Percentiles rank a stretch among this genome's conserved stretches.
phyloP scores from a whole-genome alignment of 768 basidiomycete species.

The Tricholoma hemisulphureum region DNA sequence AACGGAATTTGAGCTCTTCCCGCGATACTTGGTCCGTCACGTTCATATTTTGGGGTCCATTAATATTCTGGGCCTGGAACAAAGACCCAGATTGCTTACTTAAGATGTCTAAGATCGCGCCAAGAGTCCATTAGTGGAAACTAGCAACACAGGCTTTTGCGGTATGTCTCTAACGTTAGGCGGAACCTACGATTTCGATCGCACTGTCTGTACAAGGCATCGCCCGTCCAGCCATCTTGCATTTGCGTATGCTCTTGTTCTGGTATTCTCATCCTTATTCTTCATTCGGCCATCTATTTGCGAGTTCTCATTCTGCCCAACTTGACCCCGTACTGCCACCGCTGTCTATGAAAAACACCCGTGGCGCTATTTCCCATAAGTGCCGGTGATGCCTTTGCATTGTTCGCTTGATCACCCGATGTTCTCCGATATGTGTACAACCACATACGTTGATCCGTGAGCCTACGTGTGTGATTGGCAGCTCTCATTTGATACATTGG shows the following conservation, averaged over 20 bases:
- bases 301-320: neutral
- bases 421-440: no score
- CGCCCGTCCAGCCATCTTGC: neutral
- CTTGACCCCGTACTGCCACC: neutral
- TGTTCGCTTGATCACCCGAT: neutral
- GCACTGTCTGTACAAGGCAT: neutral
- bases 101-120: neutral
- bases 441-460: neutral
- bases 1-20: neutral
- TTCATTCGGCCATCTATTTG: neutral
- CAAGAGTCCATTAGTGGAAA: no score
- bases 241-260: neutral
- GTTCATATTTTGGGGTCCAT: neutral
- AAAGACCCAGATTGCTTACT: neutral
- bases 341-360: neutral
- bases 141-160: no score
- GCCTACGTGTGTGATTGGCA: neutral
- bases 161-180: no score
- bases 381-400: neutral
- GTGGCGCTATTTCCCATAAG: neutral
- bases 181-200: neutral
- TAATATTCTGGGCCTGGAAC: neutral
- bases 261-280: neutral
- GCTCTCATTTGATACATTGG: neutral
- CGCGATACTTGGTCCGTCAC: neutral